Conservation (phyloP, 106 monocot species). For the Gastrodia elata region DNA sequence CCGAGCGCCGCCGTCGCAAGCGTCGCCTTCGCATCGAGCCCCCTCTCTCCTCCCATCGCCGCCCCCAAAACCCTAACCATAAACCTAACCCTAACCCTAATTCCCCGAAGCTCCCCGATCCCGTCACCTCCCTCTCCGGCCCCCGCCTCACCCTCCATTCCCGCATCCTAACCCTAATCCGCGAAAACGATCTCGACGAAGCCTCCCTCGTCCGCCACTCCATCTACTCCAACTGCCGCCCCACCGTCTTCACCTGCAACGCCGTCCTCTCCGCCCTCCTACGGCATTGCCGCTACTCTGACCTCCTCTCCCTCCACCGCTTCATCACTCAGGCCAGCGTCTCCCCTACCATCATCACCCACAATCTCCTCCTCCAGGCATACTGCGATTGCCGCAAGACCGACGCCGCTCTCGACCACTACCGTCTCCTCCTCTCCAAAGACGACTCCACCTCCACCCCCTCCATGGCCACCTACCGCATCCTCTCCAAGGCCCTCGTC, state of each 20-base stretch:
- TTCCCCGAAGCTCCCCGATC: constrained; percentile 75
- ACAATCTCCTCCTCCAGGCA: constrained; percentile 78
- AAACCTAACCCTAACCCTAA: constrained; percentile 37
- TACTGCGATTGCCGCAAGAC: constrained; percentile 80
- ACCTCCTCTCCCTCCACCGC: constrained; percentile 82
- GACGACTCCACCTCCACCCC: constrained; percentile 54
- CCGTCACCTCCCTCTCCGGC: constrained; percentile 53
- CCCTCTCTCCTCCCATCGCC: constrained; percentile 57
- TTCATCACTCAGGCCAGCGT: constrained; percentile 88
- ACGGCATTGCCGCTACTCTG: constrained; percentile 68
- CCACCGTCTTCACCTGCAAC: constrained; percentile 82
- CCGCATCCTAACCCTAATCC: constrained; percentile 65
- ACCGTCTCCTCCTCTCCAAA: constrained; percentile 53
- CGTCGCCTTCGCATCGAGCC: constrained; percentile 88
- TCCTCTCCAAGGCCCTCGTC: constrained; percentile 64
- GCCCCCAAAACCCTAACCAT: constrained; percentile 13
- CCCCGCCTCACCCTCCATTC: constrained; percentile 78
- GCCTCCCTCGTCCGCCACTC: constrained; percentile 93
- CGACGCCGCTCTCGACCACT: constrained; percentile 86
- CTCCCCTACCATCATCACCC: constrained; percentile 68
- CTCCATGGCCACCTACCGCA: constrained; percentile 77
- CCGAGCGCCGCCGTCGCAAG: constrained; percentile 91
- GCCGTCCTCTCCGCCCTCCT: constrained; percentile 78
- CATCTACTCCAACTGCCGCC: constrained; percentile 97
- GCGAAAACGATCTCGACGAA: constrained; percentile 77